Percentiles rank a stretch among this genome's conserved stretches.
Evolutionary conservation across 2,329 filamentous ascomycete species (phyloP).

Genomic region (Whalleya microplaca): DNA sequence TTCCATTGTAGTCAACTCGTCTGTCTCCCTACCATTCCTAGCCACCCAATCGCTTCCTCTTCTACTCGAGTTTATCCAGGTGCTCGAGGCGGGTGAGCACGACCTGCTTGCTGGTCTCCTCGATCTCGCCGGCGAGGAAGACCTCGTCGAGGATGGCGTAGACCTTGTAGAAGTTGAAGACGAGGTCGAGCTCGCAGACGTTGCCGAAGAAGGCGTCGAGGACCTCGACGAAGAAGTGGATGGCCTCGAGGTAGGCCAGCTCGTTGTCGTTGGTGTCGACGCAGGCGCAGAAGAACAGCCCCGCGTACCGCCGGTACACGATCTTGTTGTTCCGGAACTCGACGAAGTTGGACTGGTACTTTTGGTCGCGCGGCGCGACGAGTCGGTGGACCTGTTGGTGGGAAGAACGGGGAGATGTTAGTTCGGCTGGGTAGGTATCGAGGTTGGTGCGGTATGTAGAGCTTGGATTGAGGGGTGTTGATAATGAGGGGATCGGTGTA

Average conservation of each 20-base stretch:
- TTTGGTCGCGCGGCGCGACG: constrained; percentile 95
- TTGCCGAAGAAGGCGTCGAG: constrained; percentile 99
- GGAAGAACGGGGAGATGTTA: background rate
- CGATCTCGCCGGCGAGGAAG: constrained; percentile 95
- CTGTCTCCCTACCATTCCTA: background rate
- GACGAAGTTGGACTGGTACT: constrained; percentile 99
- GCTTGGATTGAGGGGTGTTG: background rate
- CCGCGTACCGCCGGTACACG: constrained; percentile 95
- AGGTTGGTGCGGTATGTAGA: background rate
- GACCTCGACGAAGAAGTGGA: constrained; percentile 99
- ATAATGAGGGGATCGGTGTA: too few species aligned
- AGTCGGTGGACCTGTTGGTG: constrained; percentile 83
- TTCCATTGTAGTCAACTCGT: background rate
- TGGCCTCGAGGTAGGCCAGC: constrained; percentile 92
- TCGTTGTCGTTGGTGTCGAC: constrained; percentile 99
- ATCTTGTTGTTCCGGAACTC: constrained; percentile 95
- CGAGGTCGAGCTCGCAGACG: constrained; percentile 94
- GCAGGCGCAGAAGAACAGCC: constrained; percentile 98
- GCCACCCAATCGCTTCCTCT: background rate
- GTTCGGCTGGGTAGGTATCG: constrained; percentile 1
- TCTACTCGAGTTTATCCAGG: constrained; percentile 90
- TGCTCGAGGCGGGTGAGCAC: constrained; percentile 93
- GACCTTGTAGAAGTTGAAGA: constrained; percentile 83
- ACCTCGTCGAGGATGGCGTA: constrained; percentile 99
- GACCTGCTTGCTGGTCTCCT: constrained; percentile 98